Conservation (phyloP, 2,329 filamentous ascomycete species). For the Aspergillus awamori region DNA sequence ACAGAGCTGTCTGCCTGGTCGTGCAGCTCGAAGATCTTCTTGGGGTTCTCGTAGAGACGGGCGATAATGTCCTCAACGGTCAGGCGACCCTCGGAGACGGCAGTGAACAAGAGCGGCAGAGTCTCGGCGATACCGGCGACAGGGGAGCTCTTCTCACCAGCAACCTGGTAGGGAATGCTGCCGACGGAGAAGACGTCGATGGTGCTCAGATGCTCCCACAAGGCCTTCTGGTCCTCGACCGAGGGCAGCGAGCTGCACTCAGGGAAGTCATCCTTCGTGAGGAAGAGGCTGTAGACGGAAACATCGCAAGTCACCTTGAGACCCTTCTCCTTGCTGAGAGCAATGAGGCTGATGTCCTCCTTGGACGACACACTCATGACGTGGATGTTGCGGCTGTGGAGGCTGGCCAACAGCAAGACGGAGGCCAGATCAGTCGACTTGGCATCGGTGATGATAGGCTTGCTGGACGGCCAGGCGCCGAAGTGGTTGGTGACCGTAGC, state of each 20-base stretch:
- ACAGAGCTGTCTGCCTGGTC: slow-evolving; percentile 74
- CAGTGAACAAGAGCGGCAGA: slow-evolving; percentile 73
- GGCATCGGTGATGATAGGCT: slow-evolving; percentile 80
- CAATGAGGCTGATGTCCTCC: slow-evolving; percentile 76
- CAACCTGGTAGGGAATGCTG: slow-evolving; percentile 76
- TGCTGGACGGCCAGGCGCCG: slow-evolving; percentile 73
- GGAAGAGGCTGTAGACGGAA: slow-evolving; percentile 76
- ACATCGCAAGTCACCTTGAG: slow-evolving; percentile 81
- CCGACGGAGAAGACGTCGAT: slow-evolving; percentile 82
- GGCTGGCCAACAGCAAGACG: slow-evolving; percentile 73
- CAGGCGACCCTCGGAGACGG: slow-evolving; percentile 72
- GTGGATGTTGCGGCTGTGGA: slow-evolving; percentile 77
- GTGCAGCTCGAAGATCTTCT: slow-evolving; percentile 79
- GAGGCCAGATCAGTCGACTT: slow-evolving; percentile 81
- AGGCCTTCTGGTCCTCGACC: slow-evolving; percentile 69
- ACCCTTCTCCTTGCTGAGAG: slow-evolving; percentile 78
- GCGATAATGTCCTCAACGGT: slow-evolving; percentile 72
- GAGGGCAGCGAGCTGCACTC: slow-evolving; percentile 66
- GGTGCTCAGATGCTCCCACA: slow-evolving; percentile 72
- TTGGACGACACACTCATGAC: slow-evolving; percentile 79
- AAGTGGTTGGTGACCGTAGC: slow-evolving; percentile 79
- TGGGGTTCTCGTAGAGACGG: slow-evolving; percentile 76
- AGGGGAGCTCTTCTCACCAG: slow-evolving; percentile 60
- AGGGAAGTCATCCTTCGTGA: slow-evolving; percentile 71
- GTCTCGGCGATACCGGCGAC: slow-evolving; percentile 72